Conservation (phyloP, 306 rosid species). For the Spatholobus suberectus region DNA sequence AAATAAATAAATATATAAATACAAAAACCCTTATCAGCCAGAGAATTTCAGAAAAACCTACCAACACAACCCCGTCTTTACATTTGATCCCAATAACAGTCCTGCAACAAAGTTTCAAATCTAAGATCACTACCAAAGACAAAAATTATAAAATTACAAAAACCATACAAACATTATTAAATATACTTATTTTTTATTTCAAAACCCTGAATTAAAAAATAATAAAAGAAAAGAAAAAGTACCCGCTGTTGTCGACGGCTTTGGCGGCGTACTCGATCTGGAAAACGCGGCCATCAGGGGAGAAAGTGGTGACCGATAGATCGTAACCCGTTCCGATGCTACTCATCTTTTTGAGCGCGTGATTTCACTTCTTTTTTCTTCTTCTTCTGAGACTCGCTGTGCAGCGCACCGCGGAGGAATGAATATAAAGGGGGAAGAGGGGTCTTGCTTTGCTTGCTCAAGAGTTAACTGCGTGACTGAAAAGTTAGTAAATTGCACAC, state of each 20-base stretch:
- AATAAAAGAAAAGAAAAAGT: too few species aligned
- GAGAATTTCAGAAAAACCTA: constrained; percentile 28
- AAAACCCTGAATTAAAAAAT: background rate
- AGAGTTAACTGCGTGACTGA: constrained; percentile 9
- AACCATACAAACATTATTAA: background rate
- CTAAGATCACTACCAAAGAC: constrained; percentile 20
- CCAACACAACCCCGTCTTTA: constrained; percentile 95
- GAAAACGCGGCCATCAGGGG: constrained; percentile 97
- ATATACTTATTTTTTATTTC: background rate
- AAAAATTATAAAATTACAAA: background rate
- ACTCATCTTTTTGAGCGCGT: constrained; percentile 57
- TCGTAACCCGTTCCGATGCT: constrained; percentile 99
- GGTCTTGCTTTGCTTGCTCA: constrained; percentile 15
- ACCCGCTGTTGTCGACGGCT: constrained; percentile 99
- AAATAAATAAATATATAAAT: background rate
- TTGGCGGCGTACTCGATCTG: constrained; percentile 99
- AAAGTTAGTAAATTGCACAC: background rate
- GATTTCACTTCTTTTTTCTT: background rate
- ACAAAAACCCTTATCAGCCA: background rate
- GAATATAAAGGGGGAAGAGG: background rate
- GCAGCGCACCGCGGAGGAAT: background rate
- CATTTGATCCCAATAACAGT: constrained; percentile 98
- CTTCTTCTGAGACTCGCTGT: background rate
- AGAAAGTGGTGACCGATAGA: constrained; percentile 97
- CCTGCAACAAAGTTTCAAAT: constrained; percentile 57